These are phyloP conservation scores for Nemania abortiva DNA, from an alignment of 2,329 filamentous ascomycete species.

Conservation along the genomic window DNA sequence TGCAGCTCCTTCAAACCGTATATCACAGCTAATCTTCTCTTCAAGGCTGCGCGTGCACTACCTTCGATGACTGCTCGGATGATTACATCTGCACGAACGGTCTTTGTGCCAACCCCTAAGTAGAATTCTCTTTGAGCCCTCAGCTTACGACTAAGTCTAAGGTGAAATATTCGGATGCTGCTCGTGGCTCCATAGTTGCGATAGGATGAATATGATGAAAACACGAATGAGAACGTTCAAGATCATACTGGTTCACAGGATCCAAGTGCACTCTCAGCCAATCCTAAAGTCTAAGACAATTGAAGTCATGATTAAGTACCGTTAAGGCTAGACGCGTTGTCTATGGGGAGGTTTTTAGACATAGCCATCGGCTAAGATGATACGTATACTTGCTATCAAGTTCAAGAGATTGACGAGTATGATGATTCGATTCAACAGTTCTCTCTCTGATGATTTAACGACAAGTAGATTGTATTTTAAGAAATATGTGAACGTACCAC, in stretches of 20 bases:
- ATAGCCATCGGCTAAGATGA: too few species aligned
- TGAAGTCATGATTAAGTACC: too few species aligned
- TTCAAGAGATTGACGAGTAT: too few species aligned
- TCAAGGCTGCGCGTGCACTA: constrained; percentile 40
- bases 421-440: too few species aligned
- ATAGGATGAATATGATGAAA: neutral
- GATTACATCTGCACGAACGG: constrained; percentile 40
- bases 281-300: too few species aligned
- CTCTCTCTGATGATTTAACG: too few species aligned
- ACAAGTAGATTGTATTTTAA: neutral
- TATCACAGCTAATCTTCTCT: constrained; percentile 4
- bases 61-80: constrained; percentile 40
- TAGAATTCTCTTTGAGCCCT: neutral
- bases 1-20: neutral
- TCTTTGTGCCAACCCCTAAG: constrained; percentile 28
- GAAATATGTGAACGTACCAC: too few species aligned
- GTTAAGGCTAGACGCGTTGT: too few species aligned
- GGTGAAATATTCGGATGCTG: neutral
- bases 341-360: too few species aligned
- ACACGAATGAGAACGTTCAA: neutral
- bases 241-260: too few species aligned
- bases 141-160: neutral
- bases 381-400: too few species aligned
- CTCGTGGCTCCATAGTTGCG: neutral
- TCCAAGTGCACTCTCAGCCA: too few species aligned